A percentile compares a stretch with the other conserved stretches of the same genome.
Evolutionary conservation across 2,329 filamentous ascomycete genomes (phyloP).

Genomic region (Fusarium sp.): DNA sequence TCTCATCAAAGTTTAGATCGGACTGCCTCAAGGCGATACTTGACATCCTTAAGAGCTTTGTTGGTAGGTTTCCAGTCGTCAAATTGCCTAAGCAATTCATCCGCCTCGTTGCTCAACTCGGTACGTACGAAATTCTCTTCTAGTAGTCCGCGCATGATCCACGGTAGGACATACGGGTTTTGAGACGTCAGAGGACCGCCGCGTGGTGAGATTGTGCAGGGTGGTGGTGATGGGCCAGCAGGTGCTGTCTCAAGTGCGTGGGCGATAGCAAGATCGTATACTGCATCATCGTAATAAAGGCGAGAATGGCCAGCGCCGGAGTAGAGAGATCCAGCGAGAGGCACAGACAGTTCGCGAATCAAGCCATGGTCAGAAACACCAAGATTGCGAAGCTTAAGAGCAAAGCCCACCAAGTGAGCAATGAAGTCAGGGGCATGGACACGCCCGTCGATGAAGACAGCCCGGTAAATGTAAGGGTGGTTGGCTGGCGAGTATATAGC

Average conservation of each 20-base stretch:
- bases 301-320: conserved; percentile 93
- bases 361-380: conserved; percentile 94
- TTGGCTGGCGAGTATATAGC: conserved; percentile 86
- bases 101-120: conserved; percentile 81
- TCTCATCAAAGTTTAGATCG: conserved; percentile 76
- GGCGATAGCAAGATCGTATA: conserved; percentile 83
- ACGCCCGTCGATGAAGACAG: conserved; percentile 95
- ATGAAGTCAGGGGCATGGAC: conserved; percentile 95
- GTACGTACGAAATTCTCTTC: conserved; percentile 92
- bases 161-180: conserved; percentile 93
- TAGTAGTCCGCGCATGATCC: conserved; percentile 92
- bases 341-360: conserved; percentile 87
- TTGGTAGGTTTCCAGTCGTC: conserved; percentile 92
- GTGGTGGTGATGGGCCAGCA: conserved; percentile 54
- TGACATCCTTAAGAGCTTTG: conserved; percentile 95
- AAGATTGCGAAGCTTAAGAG: conserved; percentile 91
- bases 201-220: conserved; percentile 44
- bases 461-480: conserved; percentile 93
- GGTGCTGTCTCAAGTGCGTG: conserved; percentile 79
- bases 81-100: conserved; percentile 84
- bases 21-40: conserved; percentile 92
- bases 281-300: conserved; percentile 87
- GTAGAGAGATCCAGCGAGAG: conserved; percentile 91
- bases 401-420: conserved; percentile 91
- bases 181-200: conserved; percentile 59